Evolutionary conservation across 2,329 filamentous ascomycete genomes (phyloP).

Genomic region (Hawksworthiomyces lignivorus): DNA sequence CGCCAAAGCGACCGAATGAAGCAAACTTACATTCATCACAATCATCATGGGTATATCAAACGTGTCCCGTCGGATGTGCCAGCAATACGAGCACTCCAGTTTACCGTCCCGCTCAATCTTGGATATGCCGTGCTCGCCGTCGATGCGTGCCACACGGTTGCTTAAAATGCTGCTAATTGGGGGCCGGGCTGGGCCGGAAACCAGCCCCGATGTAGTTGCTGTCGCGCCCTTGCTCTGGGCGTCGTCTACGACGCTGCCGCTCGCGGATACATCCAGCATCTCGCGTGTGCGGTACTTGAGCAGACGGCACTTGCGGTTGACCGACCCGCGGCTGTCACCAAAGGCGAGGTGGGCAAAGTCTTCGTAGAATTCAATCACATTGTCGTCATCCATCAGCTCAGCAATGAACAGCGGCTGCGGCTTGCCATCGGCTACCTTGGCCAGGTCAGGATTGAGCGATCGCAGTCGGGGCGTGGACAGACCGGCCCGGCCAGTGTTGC

Average conservation of each 20-base stretch:
- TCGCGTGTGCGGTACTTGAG: constrained; percentile 83
- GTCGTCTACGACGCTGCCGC: constrained; percentile 17
- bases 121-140: constrained; percentile 71
- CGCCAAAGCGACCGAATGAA: not conserved
- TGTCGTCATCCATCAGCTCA: constrained; percentile 88
- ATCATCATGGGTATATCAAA: constrained; percentile 99
- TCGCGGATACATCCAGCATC: constrained; percentile 30
- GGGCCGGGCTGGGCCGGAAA: constrained; percentile 22
- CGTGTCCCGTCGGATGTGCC: constrained; percentile 92
- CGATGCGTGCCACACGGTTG: constrained; percentile 53
- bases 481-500: constrained; percentile 33
- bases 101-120: constrained; percentile 80
- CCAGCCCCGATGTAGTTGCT: constrained; percentile 18
- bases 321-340: constrained; percentile 78
- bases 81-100: constrained; percentile 91
- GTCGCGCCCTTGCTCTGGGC: constrained; percentile 19
- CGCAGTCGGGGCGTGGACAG: constrained; percentile 45
- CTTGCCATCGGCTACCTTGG: constrained; percentile 36
- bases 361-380: constrained; percentile 89
- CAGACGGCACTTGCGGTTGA: constrained; percentile 75
- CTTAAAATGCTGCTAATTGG: constrained; percentile 43
- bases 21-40: constrained; percentile 82
- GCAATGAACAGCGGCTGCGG: constrained; percentile 81
- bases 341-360: constrained; percentile 91
- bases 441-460: constrained; percentile 23